A percentile compares a stretch with the other conserved stretches of the same genome.
phyloP scores from a whole-genome alignment of 176 grass and related monocot species.

The Alloteropsis semialata region DNA sequence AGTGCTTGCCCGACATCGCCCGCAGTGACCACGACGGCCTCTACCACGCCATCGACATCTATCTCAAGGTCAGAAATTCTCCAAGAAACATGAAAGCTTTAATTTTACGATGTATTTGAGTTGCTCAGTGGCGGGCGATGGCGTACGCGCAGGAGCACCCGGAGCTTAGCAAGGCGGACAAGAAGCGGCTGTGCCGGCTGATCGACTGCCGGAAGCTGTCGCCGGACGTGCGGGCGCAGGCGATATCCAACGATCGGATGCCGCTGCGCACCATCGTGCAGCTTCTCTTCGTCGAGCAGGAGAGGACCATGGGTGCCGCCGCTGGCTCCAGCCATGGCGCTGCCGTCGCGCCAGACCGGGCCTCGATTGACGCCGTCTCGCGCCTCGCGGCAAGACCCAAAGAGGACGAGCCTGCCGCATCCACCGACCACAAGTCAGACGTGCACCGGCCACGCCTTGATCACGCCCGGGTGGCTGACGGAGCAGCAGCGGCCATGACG shows the following conservation, averaged over 20 bases:
- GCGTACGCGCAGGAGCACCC: conserved; percentile 54
- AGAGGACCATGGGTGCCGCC: conserved; percentile 22
- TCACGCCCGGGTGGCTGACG: neutral
- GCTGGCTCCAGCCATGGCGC: conserved; percentile 26
- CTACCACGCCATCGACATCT: conserved; percentile 81
- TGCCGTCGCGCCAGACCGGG: neutral
- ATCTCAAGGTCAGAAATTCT: conserved; percentile 58
- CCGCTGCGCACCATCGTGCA: conserved; percentile 91
- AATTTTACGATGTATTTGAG: neutral
- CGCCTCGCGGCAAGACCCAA: conserved; percentile 17
- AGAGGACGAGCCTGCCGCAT: conserved; percentile 6
- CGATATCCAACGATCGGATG: conserved; percentile 77
- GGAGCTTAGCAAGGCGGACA: conserved; percentile 80
- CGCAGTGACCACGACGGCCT: conserved; percentile 64
- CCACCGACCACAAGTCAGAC: conserved; percentile 31
- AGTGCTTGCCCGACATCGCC: conserved; percentile 70
- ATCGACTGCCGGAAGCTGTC: conserved; percentile 88
- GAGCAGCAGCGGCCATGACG: conserved; percentile 1
- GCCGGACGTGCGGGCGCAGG: conserved; percentile 58
- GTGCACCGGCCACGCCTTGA: conserved; percentile 34
- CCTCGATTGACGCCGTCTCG: conserved; percentile 10
- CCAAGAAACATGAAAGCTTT: neutral
- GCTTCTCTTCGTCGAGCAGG: conserved; percentile 87
- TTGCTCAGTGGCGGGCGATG: neutral
- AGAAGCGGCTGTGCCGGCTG: conserved; percentile 72